Conservation (phyloP, 2,329 filamentous ascomycete species). For the Ophiostoma ips region DNA sequence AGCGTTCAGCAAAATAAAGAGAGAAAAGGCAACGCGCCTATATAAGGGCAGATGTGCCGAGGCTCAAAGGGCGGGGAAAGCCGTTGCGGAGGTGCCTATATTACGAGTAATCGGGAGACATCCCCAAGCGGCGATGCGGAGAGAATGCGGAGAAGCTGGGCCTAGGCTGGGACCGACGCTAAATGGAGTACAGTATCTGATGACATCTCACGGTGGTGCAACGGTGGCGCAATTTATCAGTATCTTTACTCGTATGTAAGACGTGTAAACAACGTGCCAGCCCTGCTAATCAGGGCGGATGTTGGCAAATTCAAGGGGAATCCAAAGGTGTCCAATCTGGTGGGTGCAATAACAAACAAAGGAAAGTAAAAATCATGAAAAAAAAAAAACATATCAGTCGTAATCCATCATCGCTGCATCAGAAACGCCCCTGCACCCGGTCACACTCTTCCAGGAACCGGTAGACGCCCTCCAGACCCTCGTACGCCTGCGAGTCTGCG, state of each 20-base stretch:
- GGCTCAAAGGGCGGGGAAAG: conserved; percentile 7
- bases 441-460: conserved; percentile 46
- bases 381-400: not conserved
- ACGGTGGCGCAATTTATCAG: not conserved
- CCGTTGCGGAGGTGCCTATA: not conserved
- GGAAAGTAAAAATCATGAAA: not conserved
- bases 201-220: too few relatives aligned
- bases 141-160: not conserved
- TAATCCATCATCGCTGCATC: not conserved
- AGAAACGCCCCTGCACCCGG: conserved; percentile 16
- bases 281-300: conserved; percentile 1
- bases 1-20: not conserved
- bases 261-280: too few relatives aligned
- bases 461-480: conserved; percentile 44
- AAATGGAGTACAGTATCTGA: too few relatives aligned
- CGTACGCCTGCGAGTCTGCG: conserved; percentile 28
- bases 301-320: not conserved
- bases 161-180: too few relatives aligned
- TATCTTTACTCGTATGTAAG: not conserved
- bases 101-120: not conserved
- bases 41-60: conserved; percentile 5
- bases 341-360: not conserved
- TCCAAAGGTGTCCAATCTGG: not conserved
- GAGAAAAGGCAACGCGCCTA: not conserved
- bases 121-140: not conserved